Percentiles rank a stretch among this genome's conserved stretches.
Evolutionary conservation across 2,329 filamentous ascomycete genomes (phyloP).

Genomic region (Aspergillus puulaauensis): DNA sequence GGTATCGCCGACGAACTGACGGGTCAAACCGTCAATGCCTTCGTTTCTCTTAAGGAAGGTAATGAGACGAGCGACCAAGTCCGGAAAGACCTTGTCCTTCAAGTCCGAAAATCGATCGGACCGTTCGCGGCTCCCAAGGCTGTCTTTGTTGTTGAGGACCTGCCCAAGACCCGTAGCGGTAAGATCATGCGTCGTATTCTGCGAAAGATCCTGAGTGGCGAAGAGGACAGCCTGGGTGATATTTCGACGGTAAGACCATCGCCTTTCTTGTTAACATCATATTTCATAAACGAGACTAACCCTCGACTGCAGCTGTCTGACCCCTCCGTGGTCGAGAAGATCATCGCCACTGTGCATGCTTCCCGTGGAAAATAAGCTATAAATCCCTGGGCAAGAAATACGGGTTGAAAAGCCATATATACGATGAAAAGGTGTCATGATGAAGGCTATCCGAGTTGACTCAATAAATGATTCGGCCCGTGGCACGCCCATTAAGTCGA

Average conservation of each 20-base stretch:
- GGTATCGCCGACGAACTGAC: conserved; percentile 91
- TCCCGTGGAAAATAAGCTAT: conserved; percentile 40
- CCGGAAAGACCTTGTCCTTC: conserved; percentile 88
- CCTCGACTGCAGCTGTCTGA: conserved; percentile 70
- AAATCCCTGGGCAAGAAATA: background rate
- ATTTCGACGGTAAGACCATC: conserved; percentile 72
- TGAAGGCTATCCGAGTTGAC: background rate
- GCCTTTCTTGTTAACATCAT: background rate
- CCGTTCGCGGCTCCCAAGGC: conserved; percentile 96
- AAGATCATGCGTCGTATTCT: conserved; percentile 99
- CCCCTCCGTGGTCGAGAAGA: conserved; percentile 82
- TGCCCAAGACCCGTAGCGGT: conserved; percentile 94
- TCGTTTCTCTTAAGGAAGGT: conserved; percentile 87
- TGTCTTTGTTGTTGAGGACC: conserved; percentile 84
- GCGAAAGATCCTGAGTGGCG: conserved; percentile 93
- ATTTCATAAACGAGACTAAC: background rate
- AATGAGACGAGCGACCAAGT: conserved; percentile 74
- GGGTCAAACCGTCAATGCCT: conserved; percentile 95
- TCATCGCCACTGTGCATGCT: conserved; percentile 75
- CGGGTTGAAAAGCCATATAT: conserved; percentile 4
- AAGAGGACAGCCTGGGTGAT: conserved; percentile 96
- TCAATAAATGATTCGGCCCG: background rate
- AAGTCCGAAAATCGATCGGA: conserved; percentile 95
- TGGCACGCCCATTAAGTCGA: background rate
- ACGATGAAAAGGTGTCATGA: conserved; percentile 1